phyloP scores from a whole-genome alignment of 257 asterid species.

The Solanum chmielewskii region DNA sequence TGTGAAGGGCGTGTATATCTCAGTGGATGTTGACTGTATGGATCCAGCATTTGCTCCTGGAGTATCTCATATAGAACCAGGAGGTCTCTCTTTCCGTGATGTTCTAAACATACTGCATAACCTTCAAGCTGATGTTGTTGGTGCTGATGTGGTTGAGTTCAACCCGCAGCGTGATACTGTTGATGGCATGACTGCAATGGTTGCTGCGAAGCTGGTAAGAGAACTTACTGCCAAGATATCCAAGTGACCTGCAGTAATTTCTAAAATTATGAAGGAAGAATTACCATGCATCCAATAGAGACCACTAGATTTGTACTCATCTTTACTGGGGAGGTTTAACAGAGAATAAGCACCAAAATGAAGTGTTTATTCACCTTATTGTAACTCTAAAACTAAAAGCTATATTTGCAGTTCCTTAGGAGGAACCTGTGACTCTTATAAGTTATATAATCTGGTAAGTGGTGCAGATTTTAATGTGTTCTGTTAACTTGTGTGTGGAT shows the following conservation, averaged over 20 bases:
- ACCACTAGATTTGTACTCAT: background rate
- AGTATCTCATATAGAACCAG: constrained; percentile 97
- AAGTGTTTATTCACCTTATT: background rate
- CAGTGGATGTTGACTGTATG: constrained; percentile 79
- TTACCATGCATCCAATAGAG: background rate
- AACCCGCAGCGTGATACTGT: constrained; percentile 97
- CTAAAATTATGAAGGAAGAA: background rate
- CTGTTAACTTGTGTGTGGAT: background rate
- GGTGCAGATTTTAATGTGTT: background rate
- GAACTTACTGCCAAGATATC: constrained; percentile 93
- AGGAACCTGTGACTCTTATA: background rate
- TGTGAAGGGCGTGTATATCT: constrained; percentile 86
- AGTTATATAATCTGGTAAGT: too few relatives aligned
- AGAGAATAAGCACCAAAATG: background rate
- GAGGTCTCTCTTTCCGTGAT: constrained; percentile 96
- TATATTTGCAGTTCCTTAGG: background rate
- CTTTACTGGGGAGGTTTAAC: background rate
- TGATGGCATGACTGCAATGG: constrained; percentile 99
- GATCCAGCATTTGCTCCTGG: constrained; percentile 99
- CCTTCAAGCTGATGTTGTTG: constrained; percentile 85
- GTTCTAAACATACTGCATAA: constrained; percentile 89
- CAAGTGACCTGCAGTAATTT: constrained; percentile 19
- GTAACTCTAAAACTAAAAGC: background rate
- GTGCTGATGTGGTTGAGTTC: constrained; percentile 96
- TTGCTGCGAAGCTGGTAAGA: constrained; percentile 89